Conservation (phyloP, 2,329 filamentous ascomycete genomes). For the Colletotrichum sp. region DNA sequence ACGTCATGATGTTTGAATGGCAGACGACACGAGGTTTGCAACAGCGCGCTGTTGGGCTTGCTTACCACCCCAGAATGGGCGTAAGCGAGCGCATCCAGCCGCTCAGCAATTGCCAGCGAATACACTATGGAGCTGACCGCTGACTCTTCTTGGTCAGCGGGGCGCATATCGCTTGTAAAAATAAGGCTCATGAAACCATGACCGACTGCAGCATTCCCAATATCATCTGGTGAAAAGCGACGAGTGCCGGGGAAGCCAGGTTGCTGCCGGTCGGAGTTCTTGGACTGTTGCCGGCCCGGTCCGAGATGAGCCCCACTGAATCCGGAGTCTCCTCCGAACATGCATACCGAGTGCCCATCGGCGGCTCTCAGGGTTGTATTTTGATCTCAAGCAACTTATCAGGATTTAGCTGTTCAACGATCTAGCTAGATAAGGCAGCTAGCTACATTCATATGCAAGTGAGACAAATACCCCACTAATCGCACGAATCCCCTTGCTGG, state of each 20-base stretch:
- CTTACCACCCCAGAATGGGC: background rate
- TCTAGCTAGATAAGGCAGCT: background rate
- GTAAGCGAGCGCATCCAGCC: background rate
- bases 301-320: background rate
- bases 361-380: background rate
- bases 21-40: background rate
- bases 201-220: accelerated
- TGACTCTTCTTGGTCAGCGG: background rate
- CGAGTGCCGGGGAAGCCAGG: background rate
- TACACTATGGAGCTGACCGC: background rate
- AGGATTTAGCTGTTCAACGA: accelerated
- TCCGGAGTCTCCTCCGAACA: background rate
- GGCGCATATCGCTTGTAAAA: background rate
- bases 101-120: background rate
- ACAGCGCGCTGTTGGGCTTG: background rate
- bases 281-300: background rate
- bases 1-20: background rate
- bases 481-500: background rate
- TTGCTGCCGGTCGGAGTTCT: background rate
- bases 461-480: background rate
- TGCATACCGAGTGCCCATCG: background rate
- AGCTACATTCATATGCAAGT: background rate
- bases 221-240: background rate
- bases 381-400: background rate
- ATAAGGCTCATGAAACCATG: background rate